phyloP scores from a whole-genome alignment of 2,329 filamentous ascomycete genomes.

The Ophiostoma ips region DNA sequence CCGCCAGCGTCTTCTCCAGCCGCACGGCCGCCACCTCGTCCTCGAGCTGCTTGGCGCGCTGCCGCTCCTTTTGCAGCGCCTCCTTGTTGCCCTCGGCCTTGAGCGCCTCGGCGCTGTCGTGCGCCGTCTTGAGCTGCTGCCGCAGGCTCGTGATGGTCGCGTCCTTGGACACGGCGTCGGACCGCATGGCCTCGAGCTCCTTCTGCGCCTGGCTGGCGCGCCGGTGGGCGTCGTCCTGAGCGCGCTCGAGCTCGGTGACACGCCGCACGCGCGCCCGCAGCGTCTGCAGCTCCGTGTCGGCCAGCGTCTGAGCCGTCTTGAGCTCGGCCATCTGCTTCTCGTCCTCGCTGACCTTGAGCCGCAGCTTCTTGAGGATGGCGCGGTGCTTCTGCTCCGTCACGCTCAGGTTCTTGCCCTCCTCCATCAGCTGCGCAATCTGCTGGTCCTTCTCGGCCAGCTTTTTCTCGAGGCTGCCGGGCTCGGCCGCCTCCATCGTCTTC shows the following conservation, averaged over 20 bases:
- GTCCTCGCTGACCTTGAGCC: constrained; percentile 48
- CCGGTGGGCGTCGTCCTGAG: constrained; percentile 36
- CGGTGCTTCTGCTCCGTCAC: constrained; percentile 77
- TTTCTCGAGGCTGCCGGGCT: constrained; percentile 54
- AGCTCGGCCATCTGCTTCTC: constrained; percentile 51
- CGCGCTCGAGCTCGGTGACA: constrained; percentile 41
- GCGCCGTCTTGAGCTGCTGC: constrained; percentile 52
- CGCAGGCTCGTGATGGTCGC: constrained; percentile 54
- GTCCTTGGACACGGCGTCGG: constrained; percentile 49
- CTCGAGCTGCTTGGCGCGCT: constrained; percentile 37
- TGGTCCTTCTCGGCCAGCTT: constrained; percentile 82
- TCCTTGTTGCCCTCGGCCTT: constrained; percentile 54
- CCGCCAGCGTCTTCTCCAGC: constrained; percentile 62
- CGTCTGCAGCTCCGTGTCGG: constrained; percentile 33
- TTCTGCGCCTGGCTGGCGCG: constrained; percentile 44
- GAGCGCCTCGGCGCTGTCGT: constrained; percentile 50
- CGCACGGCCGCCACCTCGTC: constrained; percentile 49
- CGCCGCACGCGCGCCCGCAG: constrained; percentile 34
- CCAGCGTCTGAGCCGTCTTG: constrained; percentile 44
- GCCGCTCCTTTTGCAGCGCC: constrained; percentile 51
- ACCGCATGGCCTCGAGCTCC: constrained; percentile 37
- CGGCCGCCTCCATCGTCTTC: constrained; percentile 47
- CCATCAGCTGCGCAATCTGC: constrained; percentile 76
- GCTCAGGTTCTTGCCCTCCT: constrained; percentile 81
- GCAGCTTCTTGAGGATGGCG: constrained; percentile 68